Percentiles rank a stretch among this genome's conserved stretches.
Evolutionary conservation across 192 early-diverging fungal genomes (phyloP).

Genomic region (Haplosporangium gracile): DNA sequence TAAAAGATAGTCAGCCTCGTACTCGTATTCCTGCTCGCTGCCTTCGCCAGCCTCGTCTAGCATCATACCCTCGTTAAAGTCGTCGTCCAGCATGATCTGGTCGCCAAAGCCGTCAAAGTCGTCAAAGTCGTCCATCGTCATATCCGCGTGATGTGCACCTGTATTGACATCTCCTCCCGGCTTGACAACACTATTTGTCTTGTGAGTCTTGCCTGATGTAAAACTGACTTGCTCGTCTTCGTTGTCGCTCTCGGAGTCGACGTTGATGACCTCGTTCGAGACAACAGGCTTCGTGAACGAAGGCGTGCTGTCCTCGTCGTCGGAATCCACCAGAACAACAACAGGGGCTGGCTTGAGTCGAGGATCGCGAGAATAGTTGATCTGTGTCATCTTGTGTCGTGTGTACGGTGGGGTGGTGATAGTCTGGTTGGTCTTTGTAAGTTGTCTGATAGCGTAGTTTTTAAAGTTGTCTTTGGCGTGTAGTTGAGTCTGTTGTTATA

Average conservation of each 20-base stretch:
- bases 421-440: neutral
- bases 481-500: too few relatives aligned
- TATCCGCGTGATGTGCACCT: neutral
- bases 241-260: neutral
- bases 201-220: neutral
- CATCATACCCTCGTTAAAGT: neutral
- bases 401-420: neutral
- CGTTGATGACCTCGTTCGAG: neutral
- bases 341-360: neutral
- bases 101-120: neutral
- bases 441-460: neutral
- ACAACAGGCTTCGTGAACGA: neutral
- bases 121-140: neutral
- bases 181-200: neutral
- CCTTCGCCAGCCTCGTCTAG: neutral
- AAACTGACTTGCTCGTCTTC: neutral
- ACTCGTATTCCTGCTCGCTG: slow-evolving; percentile 26
- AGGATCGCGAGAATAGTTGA: neutral
- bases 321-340: neutral
- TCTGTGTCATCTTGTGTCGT: neutral
- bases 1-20: slow-evolving; percentile 16
- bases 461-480: neutral
- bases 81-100: neutral
- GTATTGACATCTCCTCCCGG: neutral
- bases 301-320: neutral